phyloP scores from a whole-genome alignment of 495 filamentous ascomycete genomes.

The Penicillium egyptiacum region DNA sequence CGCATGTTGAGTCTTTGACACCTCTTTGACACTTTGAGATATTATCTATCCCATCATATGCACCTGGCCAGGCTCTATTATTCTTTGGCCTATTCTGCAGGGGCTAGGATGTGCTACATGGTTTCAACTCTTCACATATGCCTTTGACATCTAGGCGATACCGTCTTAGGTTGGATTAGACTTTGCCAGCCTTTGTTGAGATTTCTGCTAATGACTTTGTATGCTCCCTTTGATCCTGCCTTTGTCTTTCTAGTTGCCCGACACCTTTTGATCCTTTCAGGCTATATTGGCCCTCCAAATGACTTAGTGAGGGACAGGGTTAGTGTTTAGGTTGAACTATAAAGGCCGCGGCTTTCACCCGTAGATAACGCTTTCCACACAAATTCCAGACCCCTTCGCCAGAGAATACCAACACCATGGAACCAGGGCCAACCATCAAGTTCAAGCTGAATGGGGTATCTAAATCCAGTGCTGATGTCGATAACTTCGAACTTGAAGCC shows the following conservation, averaged over 20 bases:
- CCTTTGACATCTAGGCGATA: no score
- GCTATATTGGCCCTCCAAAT: background rate
- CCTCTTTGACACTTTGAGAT: no score
- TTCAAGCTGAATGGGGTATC: constrained; percentile 7
- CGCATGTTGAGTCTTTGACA: no score
- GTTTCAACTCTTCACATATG: no score
- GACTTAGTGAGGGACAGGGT: background rate
- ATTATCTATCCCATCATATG: no score
- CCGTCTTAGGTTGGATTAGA: no score
- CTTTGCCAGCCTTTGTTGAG: background rate
- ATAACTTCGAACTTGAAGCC: constrained; percentile 2
- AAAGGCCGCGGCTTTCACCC: background rate
- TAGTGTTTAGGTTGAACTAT: background rate
- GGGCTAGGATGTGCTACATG: no score
- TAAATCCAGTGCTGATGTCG: background rate
- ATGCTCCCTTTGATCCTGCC: background rate
- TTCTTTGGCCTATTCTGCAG: no score
- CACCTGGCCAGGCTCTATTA: no score
- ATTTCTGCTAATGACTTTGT: background rate
- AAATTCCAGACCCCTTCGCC: background rate
- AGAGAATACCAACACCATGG: background rate
- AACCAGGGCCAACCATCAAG: background rate
- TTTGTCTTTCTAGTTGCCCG: background rate
- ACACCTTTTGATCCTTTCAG: background rate
- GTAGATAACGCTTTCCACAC: background rate